A percentile compares a stretch with the other conserved stretches of the same genome.
Evolutionary conservation across 768 basidiomycete genomes (phyloP).

Genomic region (Daedaleopsis sinensis): DNA sequence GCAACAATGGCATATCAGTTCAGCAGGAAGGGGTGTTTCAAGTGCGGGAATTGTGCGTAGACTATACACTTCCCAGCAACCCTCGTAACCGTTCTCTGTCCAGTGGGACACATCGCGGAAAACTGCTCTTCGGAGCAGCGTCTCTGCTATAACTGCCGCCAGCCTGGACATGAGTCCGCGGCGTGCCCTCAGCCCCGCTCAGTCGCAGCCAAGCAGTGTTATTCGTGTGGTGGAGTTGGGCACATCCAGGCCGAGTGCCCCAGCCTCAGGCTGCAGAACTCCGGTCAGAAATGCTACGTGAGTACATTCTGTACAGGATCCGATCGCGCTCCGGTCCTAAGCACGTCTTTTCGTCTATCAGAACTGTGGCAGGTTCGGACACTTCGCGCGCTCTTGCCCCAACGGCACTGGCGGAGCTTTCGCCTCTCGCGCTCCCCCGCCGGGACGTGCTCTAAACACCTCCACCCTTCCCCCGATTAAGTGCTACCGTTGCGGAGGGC

Average conservation of each 20-base stretch:
- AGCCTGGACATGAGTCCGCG: slow-evolving; percentile 92
- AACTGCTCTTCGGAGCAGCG: slow-evolving; percentile 87
- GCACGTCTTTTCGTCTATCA: slow-evolving; percentile 4
- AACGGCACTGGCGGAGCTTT: slow-evolving; percentile 52
- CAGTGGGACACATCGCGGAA: slow-evolving; percentile 94
- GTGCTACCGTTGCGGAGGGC: slow-evolving; percentile 88
- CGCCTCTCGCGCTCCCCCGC: slow-evolving; percentile 70
- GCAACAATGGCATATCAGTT: slow-evolving; percentile 79
- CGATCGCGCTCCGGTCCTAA: slow-evolving; percentile 1
- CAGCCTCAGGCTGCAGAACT: slow-evolving; percentile 69
- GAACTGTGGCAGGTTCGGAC: slow-evolving; percentile 84
- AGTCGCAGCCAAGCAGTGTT: slow-evolving; percentile 87
- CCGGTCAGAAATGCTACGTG: slow-evolving; percentile 85
- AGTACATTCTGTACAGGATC: slow-evolving; percentile 28
- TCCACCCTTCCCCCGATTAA: slow-evolving; percentile 81
- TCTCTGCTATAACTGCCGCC: slow-evolving; percentile 93
- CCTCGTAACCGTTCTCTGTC: not conserved
- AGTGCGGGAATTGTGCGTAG: slow-evolving; percentile 87
- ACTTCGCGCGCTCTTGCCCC: slow-evolving; percentile 79
- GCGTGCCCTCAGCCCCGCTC: slow-evolving; percentile 85
- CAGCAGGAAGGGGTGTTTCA: slow-evolving; percentile 89
- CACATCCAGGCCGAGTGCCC: slow-evolving; percentile 90
- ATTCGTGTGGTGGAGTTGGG: slow-evolving; percentile 90
- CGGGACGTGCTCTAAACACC: slow-evolving; percentile 74
- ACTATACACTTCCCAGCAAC: slow-evolving; percentile 13